Evolutionary conservation across 163 green algal species (phyloP).

Genomic region (Trebouxia gelatinosa): DNA sequence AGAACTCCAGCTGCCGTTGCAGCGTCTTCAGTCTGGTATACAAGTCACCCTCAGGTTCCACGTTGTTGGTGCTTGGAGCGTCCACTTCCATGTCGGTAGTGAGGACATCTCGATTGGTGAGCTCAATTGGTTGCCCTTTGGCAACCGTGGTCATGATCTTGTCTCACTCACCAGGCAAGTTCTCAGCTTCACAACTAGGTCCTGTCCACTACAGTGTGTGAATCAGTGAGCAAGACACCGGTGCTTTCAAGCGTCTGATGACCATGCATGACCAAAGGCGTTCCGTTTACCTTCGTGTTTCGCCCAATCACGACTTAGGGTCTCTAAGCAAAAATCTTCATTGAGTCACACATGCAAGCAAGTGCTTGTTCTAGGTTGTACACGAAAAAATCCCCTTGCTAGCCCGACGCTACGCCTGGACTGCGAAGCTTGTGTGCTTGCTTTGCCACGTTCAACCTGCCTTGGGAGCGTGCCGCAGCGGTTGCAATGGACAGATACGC

Average conservation of each 20-base stretch:
- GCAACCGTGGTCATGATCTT: slow-evolving; percentile 5
- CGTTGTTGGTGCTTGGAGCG: neutral
- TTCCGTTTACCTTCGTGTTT: too few species aligned
- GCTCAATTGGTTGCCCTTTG: slow-evolving; percentile 16
- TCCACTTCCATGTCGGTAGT: slow-evolving; percentile 27
- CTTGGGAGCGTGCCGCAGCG: too few species aligned
- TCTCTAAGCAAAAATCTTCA: slow-evolving; percentile 4
- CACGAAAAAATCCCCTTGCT: neutral
- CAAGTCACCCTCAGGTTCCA: slow-evolving; percentile 61
- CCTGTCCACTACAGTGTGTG: neutral
- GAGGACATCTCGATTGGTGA: neutral
- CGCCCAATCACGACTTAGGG: neutral
- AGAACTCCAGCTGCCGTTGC: slow-evolving; percentile 95
- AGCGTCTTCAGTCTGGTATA: slow-evolving; percentile 93
- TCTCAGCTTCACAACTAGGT: neutral
- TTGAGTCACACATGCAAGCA: neutral
- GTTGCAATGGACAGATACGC: too few species aligned
- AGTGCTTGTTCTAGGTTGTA: neutral
- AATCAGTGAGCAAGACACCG: neutral
- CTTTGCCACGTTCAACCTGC: too few species aligned
- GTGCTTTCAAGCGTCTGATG: neutral
- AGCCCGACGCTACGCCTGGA: neutral
- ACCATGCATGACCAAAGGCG: too few species aligned
- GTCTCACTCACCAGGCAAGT: neutral
- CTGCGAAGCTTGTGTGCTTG: slow-evolving; percentile 19